Base-by-base conservation (phyloP, 257 asterid genomes). In the Plantago elongata region DNA sequence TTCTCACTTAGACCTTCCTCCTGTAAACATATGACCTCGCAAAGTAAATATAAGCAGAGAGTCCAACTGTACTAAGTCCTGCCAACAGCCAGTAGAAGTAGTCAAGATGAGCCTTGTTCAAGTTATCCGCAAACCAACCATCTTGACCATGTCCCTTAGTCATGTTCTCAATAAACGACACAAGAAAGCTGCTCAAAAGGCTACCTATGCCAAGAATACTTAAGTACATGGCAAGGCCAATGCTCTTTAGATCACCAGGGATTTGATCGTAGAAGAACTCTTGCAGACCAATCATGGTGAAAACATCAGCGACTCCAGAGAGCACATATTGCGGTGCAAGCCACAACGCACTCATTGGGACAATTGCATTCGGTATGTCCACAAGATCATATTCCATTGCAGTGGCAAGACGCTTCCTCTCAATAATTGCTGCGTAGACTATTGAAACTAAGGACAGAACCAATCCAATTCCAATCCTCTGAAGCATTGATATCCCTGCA, bases 271-370 rank as follows among this genome's bases (percentile, higher is more conserved):
- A 84, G 71, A 81, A 77, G 55, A 84, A 75, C 48, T 82, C 82
- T 44, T 84, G 84, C 48, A 84, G 69, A 43, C 93, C 93, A 16
- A 84, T 68, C 61, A 58, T 5, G 3, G 78, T 45, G 62, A 81
- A 77, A 7, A 63, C 74, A 11, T 84, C 79, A 0, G 84, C 68
- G 12, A 78, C 16, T 3, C 84, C 86, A 17, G 62, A 65, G 5
- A 82, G 30, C 59, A 82, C 38, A 14, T 79, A 72, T 22, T 79
- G 89, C 7, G 84, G 93, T 4, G 72, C 75, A 57, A 84, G 57
- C 95, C 94, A 88, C 82, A 88, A 83, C 50, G 83, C 75, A 18
- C 87, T 79, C 87, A 88, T 77, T 7, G 88, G 93, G 3, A 84
- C 72, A 1, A 73, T 71, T 3, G 69, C 78, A 30, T 69, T 61